Conservation (phyloP, 2,329 filamentous ascomycete genomes). For the Sarocladium oryzae region DNA sequence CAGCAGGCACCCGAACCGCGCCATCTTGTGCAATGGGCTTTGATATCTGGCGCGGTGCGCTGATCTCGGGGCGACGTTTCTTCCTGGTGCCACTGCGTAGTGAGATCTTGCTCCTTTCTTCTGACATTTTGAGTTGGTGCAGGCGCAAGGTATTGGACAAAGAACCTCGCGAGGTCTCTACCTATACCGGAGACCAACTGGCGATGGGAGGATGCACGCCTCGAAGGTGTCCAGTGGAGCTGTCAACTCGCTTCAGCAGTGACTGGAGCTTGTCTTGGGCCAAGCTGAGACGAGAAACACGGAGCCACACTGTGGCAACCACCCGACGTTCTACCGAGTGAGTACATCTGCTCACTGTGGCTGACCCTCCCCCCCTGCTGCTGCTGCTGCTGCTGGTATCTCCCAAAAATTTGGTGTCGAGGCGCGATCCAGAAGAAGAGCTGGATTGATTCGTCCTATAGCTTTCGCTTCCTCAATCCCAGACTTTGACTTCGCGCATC, state of each 20-base stretch:
- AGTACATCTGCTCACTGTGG: neutral
- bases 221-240: conserved; percentile 6
- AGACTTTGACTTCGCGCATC: conserved; percentile 10
- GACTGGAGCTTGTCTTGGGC: neutral
- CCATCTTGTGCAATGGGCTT: conserved; percentile 48
- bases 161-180: neutral
- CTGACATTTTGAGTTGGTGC: conserved; percentile 44
- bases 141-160: neutral
- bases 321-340: neutral
- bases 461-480: neutral
- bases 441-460: conserved; percentile 7
- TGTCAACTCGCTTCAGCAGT: neutral
- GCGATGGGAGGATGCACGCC: neutral
- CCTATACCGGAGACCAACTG: conserved; percentile 1
- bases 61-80: conserved; percentile 55
- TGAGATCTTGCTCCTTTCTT: conserved; percentile 56
- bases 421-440: conserved; percentile 6
- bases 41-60: conserved; percentile 57
- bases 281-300: no score
- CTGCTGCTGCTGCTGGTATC: neutral
- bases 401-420: conserved; percentile 12
- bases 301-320: neutral
- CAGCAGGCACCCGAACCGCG: conserved; percentile 11
- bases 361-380: no score
- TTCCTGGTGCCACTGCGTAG: conserved; percentile 59